These are phyloP conservation scores for Termitomyces sp. DNA, from an alignment of 768 basidiomycete species.

Conservation along the genomic window DNA sequence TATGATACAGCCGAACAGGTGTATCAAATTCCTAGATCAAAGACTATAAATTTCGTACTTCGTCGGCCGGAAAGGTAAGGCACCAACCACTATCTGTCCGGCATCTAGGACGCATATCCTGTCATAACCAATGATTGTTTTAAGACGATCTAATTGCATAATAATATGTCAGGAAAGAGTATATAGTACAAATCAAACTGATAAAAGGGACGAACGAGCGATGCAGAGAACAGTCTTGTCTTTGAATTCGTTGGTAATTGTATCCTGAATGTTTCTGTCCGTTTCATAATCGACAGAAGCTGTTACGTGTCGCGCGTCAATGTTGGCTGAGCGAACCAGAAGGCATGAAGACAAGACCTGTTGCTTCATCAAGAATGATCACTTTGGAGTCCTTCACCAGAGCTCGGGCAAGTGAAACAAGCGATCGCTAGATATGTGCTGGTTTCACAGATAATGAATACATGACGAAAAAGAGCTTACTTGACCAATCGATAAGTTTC, in stretches of 20 bases:
- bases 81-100: constrained; percentile 66
- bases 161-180: not conserved
- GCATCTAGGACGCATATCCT: constrained; percentile 85
- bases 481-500: constrained; percentile 77
- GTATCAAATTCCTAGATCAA: constrained; percentile 72
- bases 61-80: not conserved
- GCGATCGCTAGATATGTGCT: constrained; percentile 50
- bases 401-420: constrained; percentile 87
- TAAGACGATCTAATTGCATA: constrained; percentile 60
- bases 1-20: constrained; percentile 60
- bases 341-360: constrained; percentile 33
- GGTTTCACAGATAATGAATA: not conserved
- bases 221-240: constrained; percentile 87
- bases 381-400: constrained; percentile 83
- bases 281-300: constrained; percentile 91
- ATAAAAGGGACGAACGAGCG: constrained; percentile 56
- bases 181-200: not conserved
- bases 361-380: constrained; percentile 89
- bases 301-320: constrained; percentile 17
- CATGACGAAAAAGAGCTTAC: constrained; percentile 18
- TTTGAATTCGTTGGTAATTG: constrained; percentile 79
- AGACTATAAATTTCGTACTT: not conserved
- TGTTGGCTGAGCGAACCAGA: not conserved
- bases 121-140: constrained; percentile 87
- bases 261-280: constrained; percentile 87